Conservation (phyloP, 2,329 filamentous ascomycete species). For the Tolypocladium amazonense region DNA sequence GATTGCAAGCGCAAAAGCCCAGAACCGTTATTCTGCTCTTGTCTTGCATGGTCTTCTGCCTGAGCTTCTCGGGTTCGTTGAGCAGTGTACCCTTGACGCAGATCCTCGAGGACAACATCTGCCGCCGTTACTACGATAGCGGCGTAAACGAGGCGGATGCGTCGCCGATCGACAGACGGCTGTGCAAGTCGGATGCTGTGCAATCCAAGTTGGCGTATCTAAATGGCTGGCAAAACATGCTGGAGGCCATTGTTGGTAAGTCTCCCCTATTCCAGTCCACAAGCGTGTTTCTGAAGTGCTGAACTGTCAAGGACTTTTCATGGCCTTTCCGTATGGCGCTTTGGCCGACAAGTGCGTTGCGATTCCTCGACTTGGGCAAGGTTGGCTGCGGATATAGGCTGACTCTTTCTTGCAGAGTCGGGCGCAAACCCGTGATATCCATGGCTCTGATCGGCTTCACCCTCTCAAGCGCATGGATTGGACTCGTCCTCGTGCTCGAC, state of each 20-base stretch:
- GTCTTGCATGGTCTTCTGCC: constrained; percentile 1
- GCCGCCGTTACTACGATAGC: not conserved
- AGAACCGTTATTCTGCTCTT: not conserved
- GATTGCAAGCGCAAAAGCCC: not conserved
- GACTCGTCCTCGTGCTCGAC: constrained; percentile 1
- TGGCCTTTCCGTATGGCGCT: constrained; percentile 3
- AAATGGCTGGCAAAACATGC: not conserved
- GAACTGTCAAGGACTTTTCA: not conserved
- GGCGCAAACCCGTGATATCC: constrained; percentile 3
- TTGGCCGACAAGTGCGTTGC: constrained; percentile 1
- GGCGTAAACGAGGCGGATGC: not conserved
- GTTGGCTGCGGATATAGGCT: not conserved
- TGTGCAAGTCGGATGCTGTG: constrained; percentile 2
- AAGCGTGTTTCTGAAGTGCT: not conserved
- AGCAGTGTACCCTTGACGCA: constrained; percentile 2
- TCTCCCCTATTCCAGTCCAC: not conserved
- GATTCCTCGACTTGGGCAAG: too few relatives aligned
- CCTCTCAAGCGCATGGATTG: not conserved
- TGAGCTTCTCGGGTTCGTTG: constrained; percentile 1
- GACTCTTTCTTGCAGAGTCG: not conserved
- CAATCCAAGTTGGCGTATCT: constrained; percentile 4
- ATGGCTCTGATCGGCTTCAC: constrained; percentile 2
- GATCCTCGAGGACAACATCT: constrained; percentile 2
- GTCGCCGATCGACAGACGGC: not conserved
- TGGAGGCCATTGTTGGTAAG: constrained; percentile 3